phyloP scores from a whole-genome alignment of 1,284 basidiomycete species.

The Puccinia triticina region DNA sequence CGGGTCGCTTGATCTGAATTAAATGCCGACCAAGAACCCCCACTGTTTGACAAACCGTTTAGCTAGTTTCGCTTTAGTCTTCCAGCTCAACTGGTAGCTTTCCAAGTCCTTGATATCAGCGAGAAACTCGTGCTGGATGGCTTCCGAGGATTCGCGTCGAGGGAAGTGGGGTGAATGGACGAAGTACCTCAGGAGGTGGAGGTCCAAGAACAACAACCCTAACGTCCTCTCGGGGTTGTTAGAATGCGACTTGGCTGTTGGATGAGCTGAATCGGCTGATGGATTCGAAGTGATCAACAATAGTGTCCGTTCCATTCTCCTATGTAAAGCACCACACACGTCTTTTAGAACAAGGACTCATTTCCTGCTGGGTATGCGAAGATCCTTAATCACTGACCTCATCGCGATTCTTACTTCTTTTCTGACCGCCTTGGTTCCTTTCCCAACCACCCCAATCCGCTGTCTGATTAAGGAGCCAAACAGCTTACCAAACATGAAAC shows the following conservation, averaged over 20 bases:
- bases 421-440: constrained; percentile 45
- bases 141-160: background rate
- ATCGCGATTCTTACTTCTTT: constrained; percentile 43
- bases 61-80: constrained; percentile 32
- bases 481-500: constrained; percentile 68
- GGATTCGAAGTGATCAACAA: constrained; percentile 30
- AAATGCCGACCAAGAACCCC: constrained; percentile 48
- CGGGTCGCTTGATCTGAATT: background rate
- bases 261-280: constrained; percentile 11
- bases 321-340: background rate
- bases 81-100: constrained; percentile 32
- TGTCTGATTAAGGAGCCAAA: constrained; percentile 25
- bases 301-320: constrained; percentile 43
- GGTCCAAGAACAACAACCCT: constrained; percentile 32
- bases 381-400: constrained; percentile 12
- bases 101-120: constrained; percentile 41
- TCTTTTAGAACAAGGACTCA: background rate
- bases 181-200: constrained; percentile 29
- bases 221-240: constrained; percentile 20
- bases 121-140: constrained; percentile 16
- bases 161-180: constrained; percentile 44
- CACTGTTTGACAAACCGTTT: constrained; percentile 37
- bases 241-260: constrained; percentile 21
- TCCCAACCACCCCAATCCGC: constrained; percentile 32
- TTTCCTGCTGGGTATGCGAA: background rate